phyloP scores from a whole-genome alignment of 2,329 filamentous ascomycete species.

The Aulographum hederae region DNA sequence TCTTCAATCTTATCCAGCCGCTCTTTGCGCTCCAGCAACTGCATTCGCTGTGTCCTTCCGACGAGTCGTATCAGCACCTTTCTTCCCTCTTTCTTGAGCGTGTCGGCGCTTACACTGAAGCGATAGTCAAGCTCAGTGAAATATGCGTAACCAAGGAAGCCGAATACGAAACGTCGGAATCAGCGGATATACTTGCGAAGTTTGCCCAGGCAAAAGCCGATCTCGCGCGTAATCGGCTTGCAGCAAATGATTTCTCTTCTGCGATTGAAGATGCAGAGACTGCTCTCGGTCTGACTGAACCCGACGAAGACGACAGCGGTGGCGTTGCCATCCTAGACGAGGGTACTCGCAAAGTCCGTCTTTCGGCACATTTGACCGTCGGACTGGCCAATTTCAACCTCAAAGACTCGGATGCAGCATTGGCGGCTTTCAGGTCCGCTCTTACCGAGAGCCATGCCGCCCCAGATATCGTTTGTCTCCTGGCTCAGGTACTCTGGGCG shows the following conservation, averaged over 20 bases:
- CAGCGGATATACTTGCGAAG: slow-evolving; percentile 48
- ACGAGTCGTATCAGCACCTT: slow-evolving; percentile 60
- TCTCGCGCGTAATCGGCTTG: slow-evolving; percentile 66
- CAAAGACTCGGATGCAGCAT: slow-evolving; percentile 45
- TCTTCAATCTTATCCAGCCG: slow-evolving; percentile 56
- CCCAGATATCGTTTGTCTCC: slow-evolving; percentile 69
- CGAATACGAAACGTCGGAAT: slow-evolving; percentile 73
- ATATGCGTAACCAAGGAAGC: slow-evolving; percentile 57
- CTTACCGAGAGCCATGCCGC: slow-evolving; percentile 58
- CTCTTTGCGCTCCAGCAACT: slow-evolving; percentile 80
- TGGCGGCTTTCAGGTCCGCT: slow-evolving; percentile 64
- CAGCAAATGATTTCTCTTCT: slow-evolving; percentile 41
- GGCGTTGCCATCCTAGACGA: slow-evolving; percentile 38
- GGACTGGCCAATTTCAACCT: slow-evolving; percentile 68
- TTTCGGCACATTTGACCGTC: slow-evolving; percentile 73
- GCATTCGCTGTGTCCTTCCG: slow-evolving; percentile 48
- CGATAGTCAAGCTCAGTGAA: slow-evolving; percentile 43
- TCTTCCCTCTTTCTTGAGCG: slow-evolving; percentile 68
- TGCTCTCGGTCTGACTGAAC: slow-evolving; percentile 51
- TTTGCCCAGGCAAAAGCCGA: slow-evolving; percentile 79
- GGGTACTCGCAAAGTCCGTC: slow-evolving; percentile 48
- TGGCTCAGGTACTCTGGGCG: slow-evolving; percentile 88
- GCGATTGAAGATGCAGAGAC: slow-evolving; percentile 68
- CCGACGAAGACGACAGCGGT: slow-evolving; percentile 27
- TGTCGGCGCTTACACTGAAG: slow-evolving; percentile 45